A percentile compares a stretch with the other conserved stretches of the same genome.
Evolutionary conservation across 2,329 filamentous ascomycete species (phyloP).

Genomic region (Albophoma yamanashiensis): DNA sequence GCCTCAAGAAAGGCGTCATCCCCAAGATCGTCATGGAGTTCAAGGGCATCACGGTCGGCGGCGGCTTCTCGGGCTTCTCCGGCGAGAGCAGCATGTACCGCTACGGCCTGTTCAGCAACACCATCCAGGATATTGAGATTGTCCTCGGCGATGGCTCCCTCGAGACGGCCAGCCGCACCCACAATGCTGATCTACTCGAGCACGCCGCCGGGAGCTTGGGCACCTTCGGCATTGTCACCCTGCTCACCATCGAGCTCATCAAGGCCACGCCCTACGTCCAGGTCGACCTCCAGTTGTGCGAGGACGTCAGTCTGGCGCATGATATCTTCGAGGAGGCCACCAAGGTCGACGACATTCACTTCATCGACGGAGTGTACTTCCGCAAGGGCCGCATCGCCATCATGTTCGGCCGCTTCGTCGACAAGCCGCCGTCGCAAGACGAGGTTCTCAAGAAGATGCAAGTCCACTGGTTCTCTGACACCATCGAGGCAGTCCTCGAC

Average conservation of each 20-base stretch:
- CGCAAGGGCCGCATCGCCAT: constrained; percentile 33
- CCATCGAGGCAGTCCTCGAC: constrained; percentile 13
- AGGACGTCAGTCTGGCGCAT: constrained; percentile 16
- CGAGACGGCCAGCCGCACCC: constrained; percentile 31
- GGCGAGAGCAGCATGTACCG: constrained; percentile 47
- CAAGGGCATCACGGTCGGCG: constrained; percentile 48
- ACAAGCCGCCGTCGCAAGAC: constrained; percentile 32
- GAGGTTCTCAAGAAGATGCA: constrained; percentile 22
- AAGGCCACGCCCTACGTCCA: constrained; percentile 37
- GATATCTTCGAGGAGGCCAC: constrained; percentile 24
- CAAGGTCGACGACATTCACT: constrained; percentile 27
- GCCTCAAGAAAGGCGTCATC: constrained; percentile 36
- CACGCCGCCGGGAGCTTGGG: constrained; percentile 43
- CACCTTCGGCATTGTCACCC: constrained; percentile 44
- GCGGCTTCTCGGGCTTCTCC: constrained; percentile 43
- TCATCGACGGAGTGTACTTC: constrained; percentile 47
- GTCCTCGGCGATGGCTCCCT: constrained; percentile 42
- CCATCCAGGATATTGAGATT: constrained; percentile 40
- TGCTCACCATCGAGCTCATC: constrained; percentile 40
- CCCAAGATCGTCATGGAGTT: constrained; percentile 51
- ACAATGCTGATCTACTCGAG: constrained; percentile 38
- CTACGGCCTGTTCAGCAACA: constrained; percentile 45
- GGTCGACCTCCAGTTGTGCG: constrained; percentile 31
- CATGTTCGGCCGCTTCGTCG: constrained; percentile 36
- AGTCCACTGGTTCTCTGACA: constrained; percentile 19